phyloP scores from a whole-genome alignment of 1,139 yeast genomes.

The Torulaspora globosa region DNA sequence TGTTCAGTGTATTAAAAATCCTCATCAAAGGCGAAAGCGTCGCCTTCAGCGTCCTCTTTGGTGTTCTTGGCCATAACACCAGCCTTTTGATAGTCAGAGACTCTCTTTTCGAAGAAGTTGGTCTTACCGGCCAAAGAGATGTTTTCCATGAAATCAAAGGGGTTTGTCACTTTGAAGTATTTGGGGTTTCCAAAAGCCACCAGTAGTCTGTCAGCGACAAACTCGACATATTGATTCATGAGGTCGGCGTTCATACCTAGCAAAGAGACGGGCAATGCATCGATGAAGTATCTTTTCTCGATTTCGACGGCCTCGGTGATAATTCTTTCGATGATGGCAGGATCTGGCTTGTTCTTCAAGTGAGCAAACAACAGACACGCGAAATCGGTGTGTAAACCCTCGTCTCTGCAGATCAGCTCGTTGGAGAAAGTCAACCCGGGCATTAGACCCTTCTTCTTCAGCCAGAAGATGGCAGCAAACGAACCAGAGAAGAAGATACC shows the following conservation, averaged over 20 bases:
- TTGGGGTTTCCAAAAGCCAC: constrained; percentile 87
- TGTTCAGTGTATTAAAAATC: constrained; percentile 40
- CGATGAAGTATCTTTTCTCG: constrained; percentile 91
- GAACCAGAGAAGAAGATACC: constrained; percentile 98
- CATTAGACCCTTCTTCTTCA: constrained; percentile 96
- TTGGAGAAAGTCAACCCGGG: constrained; percentile 97
- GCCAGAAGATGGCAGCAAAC: constrained; percentile 96
- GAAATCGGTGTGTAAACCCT: constrained; percentile 97
- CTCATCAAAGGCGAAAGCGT: constrained; percentile 50
- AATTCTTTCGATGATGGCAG: constrained; percentile 71
- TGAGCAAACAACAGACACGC: constrained; percentile 94
- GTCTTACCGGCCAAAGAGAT: constrained; percentile 97
- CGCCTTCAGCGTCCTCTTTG: constrained; percentile 40
- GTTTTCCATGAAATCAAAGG: constrained; percentile 98
- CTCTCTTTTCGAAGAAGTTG: constrained; percentile 98
- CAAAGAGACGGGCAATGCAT: constrained; percentile 85
- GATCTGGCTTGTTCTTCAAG: constrained; percentile 80
- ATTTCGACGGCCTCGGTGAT: constrained; percentile 93
- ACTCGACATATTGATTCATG: constrained; percentile 97
- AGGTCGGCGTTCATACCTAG: constrained; percentile 89
- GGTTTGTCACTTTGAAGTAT: constrained; percentile 81
- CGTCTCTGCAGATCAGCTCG: constrained; percentile 96
- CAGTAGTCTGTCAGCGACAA: constrained; percentile 91
- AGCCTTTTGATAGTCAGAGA: constrained; percentile 97
- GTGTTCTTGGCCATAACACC: constrained; percentile 81